Base-by-base conservation (phyloP, 805 yeast species). In the Metschnikowia picachoensis region DNA sequence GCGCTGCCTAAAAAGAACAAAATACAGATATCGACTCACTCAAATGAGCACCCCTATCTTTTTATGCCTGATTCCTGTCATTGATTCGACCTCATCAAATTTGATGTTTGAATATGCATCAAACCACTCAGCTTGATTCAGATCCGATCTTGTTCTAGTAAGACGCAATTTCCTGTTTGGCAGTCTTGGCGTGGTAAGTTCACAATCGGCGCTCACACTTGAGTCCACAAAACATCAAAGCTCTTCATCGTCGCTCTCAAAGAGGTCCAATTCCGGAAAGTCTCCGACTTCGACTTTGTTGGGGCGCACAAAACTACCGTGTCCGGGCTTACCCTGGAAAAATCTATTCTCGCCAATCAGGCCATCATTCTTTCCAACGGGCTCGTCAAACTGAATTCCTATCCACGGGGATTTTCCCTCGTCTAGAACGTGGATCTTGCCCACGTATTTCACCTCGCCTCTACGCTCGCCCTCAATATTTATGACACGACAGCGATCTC, bases 331-430 rank as follows among this genome's bases (percentile, higher is more conserved):
- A 30, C 89, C 79, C 4, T 67, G 58, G 60, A 92, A 91, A 52
- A 86, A 76, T 31, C 72, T 57, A 1, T 55, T 60, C 0, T 87
- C 90, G 31, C 80, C 78, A 34, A 89, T 68, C 16, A 79, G 66
- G 0, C 98, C 98, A 59, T 88, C 80, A 58, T 91, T 88, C 62
- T 85, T 88, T 5, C 98, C 98, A 8, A 78, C 76, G 0, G 97
- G 92, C 54, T 86, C 89, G 55, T 87, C 94, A 44, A 90, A 82
- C 55, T 83, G 87, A 3, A 92, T 77, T 0, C 97, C 98, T 29
- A 87, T 76, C 97, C 97, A 92, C 1, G 65, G 53, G 15, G 56
- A 54, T 31, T 70, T 76, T 2, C 72, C 75, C 12, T 61, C 60
- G 39, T 80, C 82, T 40, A 90, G 77, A 34, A 76, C 80, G 0